Evolutionary conservation across 2,329 filamentous ascomycete species (phyloP), one percentile per base, ranked within the genome.

Genomic region (Xylariaceae sp.): DNA sequence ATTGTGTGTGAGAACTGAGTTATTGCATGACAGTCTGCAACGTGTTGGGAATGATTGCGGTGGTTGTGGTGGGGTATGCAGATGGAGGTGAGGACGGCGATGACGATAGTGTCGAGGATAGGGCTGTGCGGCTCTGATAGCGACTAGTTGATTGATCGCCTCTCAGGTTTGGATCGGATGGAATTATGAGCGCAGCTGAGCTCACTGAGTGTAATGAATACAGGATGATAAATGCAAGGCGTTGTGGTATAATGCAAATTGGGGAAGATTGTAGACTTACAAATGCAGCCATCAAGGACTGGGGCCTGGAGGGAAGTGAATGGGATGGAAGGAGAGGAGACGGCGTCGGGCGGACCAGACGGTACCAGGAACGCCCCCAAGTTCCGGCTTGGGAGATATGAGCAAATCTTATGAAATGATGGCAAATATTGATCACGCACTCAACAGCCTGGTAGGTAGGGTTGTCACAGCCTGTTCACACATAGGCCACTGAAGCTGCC

Each of bases 251-350:
- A 39, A 11, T 41, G 27, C 35, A 27, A n/a, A 31, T 15, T 44
- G 38, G 11, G 36, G 31, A 36, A 43, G 39, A 36, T 14, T 42
- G 39, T 27, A 12, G 44, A 68, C 68, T 67, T 62, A 71, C 68
- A 52, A 71, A 61, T 57, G 61, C 61, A 60, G 62, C 62, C 60
- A 65, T 64, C 48, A 57, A 62, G 56, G 44, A 42, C 42, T 33
- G 36, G 39, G 15, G 17, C 22, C 22, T 27, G 7, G 22, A 27
- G 22, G 22, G 22, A 27, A 27, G 4, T 5, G 22, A 27, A 27
- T 27, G 22, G n/a, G 22, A 27, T 27, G 22, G 4, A 27, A 27
- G 22, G 22, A 27, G 22, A 27, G 22, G 22, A 27, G 22, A 27
- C 4, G 22, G 22, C 22, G 22, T 27, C 22, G 22, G 7, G 22